These are phyloP conservation scores for Pseudocercospora fijiensis DNA, from an alignment of 2,329 filamentous ascomycete species.

Conservation along the genomic window DNA sequence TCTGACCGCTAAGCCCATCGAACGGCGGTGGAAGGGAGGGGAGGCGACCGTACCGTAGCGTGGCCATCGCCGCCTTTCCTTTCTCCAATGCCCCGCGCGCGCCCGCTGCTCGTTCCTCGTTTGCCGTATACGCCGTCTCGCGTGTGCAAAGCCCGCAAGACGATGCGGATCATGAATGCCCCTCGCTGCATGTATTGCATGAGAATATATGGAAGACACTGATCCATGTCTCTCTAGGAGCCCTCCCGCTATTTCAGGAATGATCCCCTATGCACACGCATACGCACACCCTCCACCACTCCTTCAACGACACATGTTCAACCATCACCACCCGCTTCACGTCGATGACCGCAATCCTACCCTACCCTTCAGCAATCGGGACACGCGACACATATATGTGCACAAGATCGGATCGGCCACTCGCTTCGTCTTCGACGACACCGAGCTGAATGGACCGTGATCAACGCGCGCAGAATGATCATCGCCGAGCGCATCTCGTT, in stretches of 20 bases:
- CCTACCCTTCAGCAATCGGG: not conserved
- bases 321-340: not conserved
- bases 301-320: not conserved
- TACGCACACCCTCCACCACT: not conserved
- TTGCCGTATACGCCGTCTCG: not conserved
- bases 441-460: conserved; percentile 22
- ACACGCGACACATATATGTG: not conserved
- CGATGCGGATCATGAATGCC: not conserved
- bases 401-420: not conserved
- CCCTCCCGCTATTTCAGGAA: conserved; percentile 5
- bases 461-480: conserved; percentile 10
- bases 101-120: not conserved
- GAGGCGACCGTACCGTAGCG: too few species aligned
- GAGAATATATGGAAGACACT: not conserved
- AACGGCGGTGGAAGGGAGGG: too few species aligned
- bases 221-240: conserved; percentile 2
- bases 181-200: not conserved
- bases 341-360: too few species aligned
- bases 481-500: not conserved
- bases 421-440: conserved; percentile 6
- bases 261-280: not conserved
- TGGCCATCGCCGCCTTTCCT: too few species aligned
- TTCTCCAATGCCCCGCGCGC: not conserved
- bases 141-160: not conserved
- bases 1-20: not conserved